Percentiles rank a stretch among this genome's conserved stretches.
phyloP scores from a whole-genome alignment of 352 stramenopile genomes.

The Phytophthora idaei region DNA sequence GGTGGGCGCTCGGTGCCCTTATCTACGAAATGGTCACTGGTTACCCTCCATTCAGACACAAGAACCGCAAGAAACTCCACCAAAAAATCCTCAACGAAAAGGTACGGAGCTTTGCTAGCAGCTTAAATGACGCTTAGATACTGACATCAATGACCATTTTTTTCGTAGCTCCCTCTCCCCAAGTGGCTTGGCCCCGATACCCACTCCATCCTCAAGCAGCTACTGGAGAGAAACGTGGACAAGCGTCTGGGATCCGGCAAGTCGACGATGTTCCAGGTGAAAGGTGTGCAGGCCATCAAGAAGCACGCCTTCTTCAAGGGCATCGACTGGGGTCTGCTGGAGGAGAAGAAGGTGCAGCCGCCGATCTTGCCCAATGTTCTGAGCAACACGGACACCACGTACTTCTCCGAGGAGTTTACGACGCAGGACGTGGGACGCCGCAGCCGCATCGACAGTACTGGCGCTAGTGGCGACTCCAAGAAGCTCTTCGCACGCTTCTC shows the following conservation, averaged over 20 bases:
- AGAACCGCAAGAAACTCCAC: constrained; percentile 88
- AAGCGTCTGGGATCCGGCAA: constrained; percentile 94
- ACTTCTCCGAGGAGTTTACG: constrained; percentile 95
- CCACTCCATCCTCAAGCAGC: constrained; percentile 95
- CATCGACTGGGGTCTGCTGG: constrained; percentile 95
- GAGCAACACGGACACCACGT: constrained; percentile 90
- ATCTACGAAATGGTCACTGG: constrained; percentile 90
- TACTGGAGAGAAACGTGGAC: constrained; percentile 96
- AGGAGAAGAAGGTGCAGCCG: constrained; percentile 90
- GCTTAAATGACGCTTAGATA: constrained; percentile 1
- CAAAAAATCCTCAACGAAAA: constrained; percentile 90
- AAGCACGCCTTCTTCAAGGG: constrained; percentile 93
- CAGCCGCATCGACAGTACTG: constrained; percentile 47
- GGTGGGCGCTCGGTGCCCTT: constrained; percentile 82
- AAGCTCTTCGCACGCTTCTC: constrained; percentile 81
- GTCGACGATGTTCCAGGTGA: constrained; percentile 98
- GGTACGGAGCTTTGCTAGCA: constrained; percentile 24
- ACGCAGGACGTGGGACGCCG: constrained; percentile 60
- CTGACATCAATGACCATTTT: constrained; percentile 11
- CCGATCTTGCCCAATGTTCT: constrained; percentile 90
- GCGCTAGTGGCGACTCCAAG: constrained; percentile 36
- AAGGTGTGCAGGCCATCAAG: constrained; percentile 96
- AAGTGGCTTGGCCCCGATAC: constrained; percentile 86
- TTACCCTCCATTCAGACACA: constrained; percentile 82
- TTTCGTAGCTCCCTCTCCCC: constrained; percentile 57